A percentile compares a stretch with the other conserved stretches of the same genome.
Conservation (phyloP, 305 asterid genomes). For the Fraxinus greggii region DNA sequence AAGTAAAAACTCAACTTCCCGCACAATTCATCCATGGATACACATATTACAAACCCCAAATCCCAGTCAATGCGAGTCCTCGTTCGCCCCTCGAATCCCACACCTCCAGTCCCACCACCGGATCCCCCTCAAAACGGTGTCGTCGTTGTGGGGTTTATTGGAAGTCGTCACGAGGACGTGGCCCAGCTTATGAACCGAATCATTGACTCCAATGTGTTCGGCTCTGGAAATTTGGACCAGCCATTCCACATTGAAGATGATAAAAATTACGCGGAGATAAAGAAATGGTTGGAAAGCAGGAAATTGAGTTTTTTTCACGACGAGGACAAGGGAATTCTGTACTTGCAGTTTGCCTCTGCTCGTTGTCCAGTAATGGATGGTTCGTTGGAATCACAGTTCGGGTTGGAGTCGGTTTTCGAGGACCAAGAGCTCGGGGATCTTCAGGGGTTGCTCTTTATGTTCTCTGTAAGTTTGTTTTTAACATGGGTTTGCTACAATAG, state of each 20-base stretch:
- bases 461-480: conserved; percentile 64
- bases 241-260: conserved; percentile 45
- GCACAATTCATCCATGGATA: conserved; percentile 29
- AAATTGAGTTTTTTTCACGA: conserved; percentile 67
- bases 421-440: conserved; percentile 72
- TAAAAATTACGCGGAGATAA: conserved; percentile 42
- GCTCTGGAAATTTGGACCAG: conserved; percentile 63
- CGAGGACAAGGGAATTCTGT: conserved; percentile 67
- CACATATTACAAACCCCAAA: conserved; percentile 27
- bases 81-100: conserved; percentile 42
- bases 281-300: conserved; percentile 61
- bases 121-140: conserved; percentile 54
- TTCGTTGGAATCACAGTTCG: conserved; percentile 30
- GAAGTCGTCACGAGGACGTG: conserved; percentile 64
- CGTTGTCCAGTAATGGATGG: conserved; percentile 38
- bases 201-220: conserved; percentile 70
- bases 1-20: not conserved
- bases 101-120: conserved; percentile 29
- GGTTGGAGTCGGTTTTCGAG: conserved; percentile 49
- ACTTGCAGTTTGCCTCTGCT: conserved; percentile 56
- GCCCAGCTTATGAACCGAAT: conserved; percentile 72
- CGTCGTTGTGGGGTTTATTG: conserved; percentile 83
- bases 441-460: conserved; percentile 88
- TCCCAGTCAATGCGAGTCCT: conserved; percentile 54
- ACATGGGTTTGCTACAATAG: not conserved